Percentiles rank a stretch among this genome's conserved stretches.
Conservation (phyloP, 192 early-diverging fungal genomes). For the Backusella luteola region DNA sequence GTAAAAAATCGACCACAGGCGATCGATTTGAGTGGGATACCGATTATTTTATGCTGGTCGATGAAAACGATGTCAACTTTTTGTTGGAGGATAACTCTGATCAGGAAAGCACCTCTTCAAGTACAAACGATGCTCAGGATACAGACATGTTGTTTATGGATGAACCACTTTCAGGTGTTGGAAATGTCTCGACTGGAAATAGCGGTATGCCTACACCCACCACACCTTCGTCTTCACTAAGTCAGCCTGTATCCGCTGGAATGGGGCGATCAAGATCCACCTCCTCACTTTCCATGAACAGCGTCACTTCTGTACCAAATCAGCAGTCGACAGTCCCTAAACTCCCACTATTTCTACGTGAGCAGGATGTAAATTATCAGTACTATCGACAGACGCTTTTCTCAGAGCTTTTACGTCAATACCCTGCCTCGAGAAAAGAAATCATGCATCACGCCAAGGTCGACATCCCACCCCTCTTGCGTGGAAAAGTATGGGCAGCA, state of each 20-base stretch:
- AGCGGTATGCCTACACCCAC: background rate
- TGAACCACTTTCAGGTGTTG: conserved; percentile 20
- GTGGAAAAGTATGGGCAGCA: conserved; percentile 67
- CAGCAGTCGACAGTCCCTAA: conserved; percentile 25
- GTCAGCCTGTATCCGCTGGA: background rate
- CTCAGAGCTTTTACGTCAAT: conserved; percentile 51
- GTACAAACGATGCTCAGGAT: conserved; percentile 10
- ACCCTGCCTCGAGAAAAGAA: conserved; percentile 54
- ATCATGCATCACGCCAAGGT: conserved; percentile 59
- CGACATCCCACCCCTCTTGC: conserved; percentile 59
- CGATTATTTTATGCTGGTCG: conserved; percentile 55
- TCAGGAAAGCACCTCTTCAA: conserved; percentile 21
- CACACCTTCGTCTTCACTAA: conserved; percentile 1
- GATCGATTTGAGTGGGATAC: conserved; percentile 54
- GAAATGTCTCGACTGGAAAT: background rate
- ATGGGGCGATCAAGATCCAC: conserved; percentile 23
- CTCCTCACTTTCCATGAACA: conserved; percentile 21
- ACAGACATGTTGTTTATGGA: conserved; percentile 36
- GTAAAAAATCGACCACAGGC: conserved; percentile 9
- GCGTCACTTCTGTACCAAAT: background rate
- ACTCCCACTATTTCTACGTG: conserved; percentile 48
- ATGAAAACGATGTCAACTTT: conserved; percentile 60
- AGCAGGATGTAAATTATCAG: conserved; percentile 62
- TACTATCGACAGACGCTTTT: conserved; percentile 54
- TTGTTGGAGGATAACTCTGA: conserved; percentile 26